Conservation (phyloP, 1,284 basidiomycete species). For the Papiliotrema fonsecae region DNA sequence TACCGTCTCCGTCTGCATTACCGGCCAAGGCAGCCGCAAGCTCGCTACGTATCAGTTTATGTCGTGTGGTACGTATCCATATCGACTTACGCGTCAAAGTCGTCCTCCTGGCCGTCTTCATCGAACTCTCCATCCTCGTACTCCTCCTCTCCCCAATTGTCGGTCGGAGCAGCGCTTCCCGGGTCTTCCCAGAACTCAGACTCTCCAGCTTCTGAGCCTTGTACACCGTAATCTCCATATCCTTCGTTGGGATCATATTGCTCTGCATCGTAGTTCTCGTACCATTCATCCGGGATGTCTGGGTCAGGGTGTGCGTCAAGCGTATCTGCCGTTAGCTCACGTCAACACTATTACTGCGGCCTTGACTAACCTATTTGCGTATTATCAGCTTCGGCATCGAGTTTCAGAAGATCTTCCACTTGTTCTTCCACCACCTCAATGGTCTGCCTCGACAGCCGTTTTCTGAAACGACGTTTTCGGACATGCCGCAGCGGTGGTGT, state of each 20-base stretch:
- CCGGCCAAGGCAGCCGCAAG: constrained; percentile 35
- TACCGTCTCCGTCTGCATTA: constrained; percentile 21
- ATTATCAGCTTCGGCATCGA: constrained; percentile 74
- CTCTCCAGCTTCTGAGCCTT: constrained; percentile 58
- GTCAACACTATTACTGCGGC: neutral
- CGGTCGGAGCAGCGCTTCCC: constrained; percentile 30
- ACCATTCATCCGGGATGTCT: constrained; percentile 26
- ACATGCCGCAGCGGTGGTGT: constrained; percentile 90
- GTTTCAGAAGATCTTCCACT: constrained; percentile 83
- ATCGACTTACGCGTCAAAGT: constrained; percentile 24
- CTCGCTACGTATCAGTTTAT: constrained; percentile 18
- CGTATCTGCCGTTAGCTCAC: constrained; percentile 20
- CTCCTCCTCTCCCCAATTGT: constrained; percentile 42
- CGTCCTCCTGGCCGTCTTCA: constrained; percentile 25
- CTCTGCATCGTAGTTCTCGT: constrained; percentile 25
- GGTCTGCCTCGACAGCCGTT: constrained; percentile 57
- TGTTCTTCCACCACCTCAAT: constrained; percentile 97
- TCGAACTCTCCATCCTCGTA: constrained; percentile 43
- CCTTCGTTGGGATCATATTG: constrained; percentile 39
- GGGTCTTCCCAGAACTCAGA: constrained; percentile 56
- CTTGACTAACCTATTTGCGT: constrained; percentile 23
- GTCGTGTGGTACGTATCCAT: neutral
- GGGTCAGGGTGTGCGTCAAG: constrained; percentile 38
- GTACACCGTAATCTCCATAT: constrained; percentile 55
- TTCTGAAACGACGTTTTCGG: constrained; percentile 88